Conservation (phyloP, 148 eudicot species). For the Rheum nobile region DNA sequence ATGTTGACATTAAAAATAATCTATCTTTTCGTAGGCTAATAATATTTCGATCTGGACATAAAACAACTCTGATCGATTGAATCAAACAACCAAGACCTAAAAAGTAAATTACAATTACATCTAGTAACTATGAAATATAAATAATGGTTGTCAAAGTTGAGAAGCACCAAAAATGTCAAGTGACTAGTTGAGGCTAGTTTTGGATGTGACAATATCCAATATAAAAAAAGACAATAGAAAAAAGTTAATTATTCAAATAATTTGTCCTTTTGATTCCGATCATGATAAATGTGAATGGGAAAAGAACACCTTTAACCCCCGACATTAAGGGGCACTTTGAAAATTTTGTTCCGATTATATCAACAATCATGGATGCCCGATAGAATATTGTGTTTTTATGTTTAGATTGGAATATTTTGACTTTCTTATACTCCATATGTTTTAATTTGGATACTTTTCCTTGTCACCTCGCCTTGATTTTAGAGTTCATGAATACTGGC, state of each 20-base stretch:
- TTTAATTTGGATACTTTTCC: neutral
- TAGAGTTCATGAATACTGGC: neutral
- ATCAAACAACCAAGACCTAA: no score
- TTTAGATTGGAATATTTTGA: conserved; percentile 10
- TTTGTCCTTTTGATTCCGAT: conserved; percentile 1
- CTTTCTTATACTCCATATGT: neutral
- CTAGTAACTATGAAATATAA: no score
- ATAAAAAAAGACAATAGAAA: neutral
- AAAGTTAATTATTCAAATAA: neutral
- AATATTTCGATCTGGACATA: no score
- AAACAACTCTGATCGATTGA: no score
- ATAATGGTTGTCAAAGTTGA: neutral
- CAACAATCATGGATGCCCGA: neutral
- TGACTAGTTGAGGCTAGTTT: neutral
- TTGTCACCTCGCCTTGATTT: neutral
- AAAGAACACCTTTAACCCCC: conserved; percentile 4
- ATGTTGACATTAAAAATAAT: no score
- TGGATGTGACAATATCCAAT: neutral
- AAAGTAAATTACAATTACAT: no score
- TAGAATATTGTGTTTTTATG: conserved; percentile 5
- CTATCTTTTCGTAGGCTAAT: no score
- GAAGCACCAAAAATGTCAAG: neutral
- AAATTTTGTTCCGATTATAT: conserved; percentile 1
- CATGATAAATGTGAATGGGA: neutral
- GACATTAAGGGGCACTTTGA: conserved; percentile 9